Percentiles rank a stretch among this genome's conserved stretches.
Evolutionary conservation across 805 yeast species (phyloP).

Genomic region (Lachancea waltii): DNA sequence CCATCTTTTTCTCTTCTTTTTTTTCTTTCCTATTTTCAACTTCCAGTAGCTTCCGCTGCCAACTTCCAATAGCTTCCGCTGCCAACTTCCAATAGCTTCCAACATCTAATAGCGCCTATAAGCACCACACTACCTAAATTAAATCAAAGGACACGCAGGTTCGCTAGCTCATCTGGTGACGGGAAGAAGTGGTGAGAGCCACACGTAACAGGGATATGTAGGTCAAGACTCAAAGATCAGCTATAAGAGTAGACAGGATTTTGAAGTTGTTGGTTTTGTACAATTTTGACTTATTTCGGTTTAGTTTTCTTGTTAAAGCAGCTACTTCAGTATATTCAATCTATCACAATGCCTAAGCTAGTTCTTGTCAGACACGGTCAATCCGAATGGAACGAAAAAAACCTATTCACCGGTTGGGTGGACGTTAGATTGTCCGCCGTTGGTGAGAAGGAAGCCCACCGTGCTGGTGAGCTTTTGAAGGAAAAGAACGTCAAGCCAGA

Average conservation of each 20-base stretch:
- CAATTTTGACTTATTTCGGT: not conserved
- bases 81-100: constrained; percentile 5
- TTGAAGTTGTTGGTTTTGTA: not conserved
- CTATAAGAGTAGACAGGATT: constrained; percentile 1
- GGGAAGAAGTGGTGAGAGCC: constrained; percentile 1
- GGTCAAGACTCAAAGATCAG: not conserved
- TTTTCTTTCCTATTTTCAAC: not conserved
- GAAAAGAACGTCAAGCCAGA: constrained; percentile 84
- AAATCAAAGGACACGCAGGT: too few species aligned
- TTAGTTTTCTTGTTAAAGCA: not conserved
- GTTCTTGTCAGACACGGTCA: constrained; percentile 98
- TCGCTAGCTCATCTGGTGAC: constrained; percentile 8
- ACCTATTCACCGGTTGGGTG: constrained; percentile 98
- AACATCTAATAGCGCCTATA: not conserved
- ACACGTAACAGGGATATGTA: not conserved
- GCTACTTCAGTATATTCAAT: not conserved
- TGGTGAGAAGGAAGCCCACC: constrained; percentile 85
- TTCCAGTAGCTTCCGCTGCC: constrained; percentile 2
- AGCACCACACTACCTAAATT: not conserved
- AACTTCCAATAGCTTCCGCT: constrained; percentile 3
- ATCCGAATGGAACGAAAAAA: constrained; percentile 98
- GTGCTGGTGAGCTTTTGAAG: constrained; percentile 88
- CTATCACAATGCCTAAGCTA: constrained; percentile 52
- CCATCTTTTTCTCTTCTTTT: not conserved
- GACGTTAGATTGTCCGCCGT: constrained; percentile 78